These are phyloP conservation scores for Mycena metata DNA, from an alignment of 768 basidiomycete genomes.

Conservation along the genomic window DNA sequence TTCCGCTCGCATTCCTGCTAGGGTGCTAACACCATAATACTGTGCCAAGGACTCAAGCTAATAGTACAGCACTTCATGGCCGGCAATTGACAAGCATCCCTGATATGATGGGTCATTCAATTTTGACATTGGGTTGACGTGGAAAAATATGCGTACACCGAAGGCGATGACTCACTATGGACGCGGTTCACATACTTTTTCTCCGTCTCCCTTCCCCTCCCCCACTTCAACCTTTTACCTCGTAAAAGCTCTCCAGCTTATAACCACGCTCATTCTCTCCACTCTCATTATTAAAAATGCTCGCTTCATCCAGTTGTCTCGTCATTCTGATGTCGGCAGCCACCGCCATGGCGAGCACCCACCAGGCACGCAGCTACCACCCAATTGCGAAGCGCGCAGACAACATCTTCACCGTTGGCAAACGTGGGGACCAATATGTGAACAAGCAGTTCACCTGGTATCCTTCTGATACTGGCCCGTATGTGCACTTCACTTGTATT, in stretches of 20 bases:
- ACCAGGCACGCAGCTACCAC: slow-evolving; percentile 7
- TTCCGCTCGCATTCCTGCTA: too few relatives aligned
- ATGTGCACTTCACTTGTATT: neutral
- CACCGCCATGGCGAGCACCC: slow-evolving; percentile 14
- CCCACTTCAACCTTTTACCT: neutral
- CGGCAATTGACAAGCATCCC: too few relatives aligned
- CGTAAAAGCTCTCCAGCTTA: neutral
- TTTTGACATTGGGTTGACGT: too few relatives aligned
- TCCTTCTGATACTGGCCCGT: slow-evolving; percentile 16
- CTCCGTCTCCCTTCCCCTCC: slow-evolving; percentile 1
- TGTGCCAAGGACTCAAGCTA: too few relatives aligned
- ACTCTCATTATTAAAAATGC: neutral
- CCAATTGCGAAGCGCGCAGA: neutral
- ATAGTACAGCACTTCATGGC: too few relatives aligned
- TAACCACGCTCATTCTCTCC: slow-evolving; percentile 13
- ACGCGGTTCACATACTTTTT: too few relatives aligned
- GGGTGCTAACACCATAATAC: too few relatives aligned
- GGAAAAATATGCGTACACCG: too few relatives aligned
- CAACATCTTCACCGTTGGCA: neutral
- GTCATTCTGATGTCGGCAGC: slow-evolving; percentile 7
- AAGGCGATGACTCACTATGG: too few relatives aligned
- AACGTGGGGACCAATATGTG: neutral
- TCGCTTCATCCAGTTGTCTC: slow-evolving; percentile 4
- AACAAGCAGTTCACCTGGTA: slow-evolving; percentile 18
- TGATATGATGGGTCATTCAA: too few relatives aligned